Evolutionary conservation across 2,329 filamentous ascomycete genomes (phyloP).

Genomic region (Alternaria gaisen): DNA sequence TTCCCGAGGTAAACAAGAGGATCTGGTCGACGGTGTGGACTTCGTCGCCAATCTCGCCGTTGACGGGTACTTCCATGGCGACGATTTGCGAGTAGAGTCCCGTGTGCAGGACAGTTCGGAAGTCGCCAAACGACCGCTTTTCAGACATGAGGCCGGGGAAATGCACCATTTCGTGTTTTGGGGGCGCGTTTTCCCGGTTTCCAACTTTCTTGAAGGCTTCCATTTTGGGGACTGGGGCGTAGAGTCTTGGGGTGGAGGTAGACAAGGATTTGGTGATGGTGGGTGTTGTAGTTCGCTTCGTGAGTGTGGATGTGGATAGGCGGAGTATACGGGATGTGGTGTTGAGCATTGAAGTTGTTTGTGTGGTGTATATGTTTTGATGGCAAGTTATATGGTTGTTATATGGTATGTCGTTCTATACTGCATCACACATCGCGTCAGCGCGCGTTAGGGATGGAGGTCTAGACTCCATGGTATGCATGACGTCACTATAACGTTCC

Average conservation of each 20-base stretch:
- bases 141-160: conserved; percentile 65
- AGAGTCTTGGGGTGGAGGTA: neutral
- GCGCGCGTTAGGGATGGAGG: conserved; percentile 10
- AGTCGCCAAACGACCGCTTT: conserved; percentile 65
- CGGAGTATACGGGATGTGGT: conserved; percentile 26
- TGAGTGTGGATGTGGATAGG: conserved; percentile 5
- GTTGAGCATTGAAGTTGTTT: conserved; percentile 34
- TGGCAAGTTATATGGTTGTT: neutral
- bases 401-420: conserved; percentile 4
- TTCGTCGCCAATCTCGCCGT: conserved; percentile 73
- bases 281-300: neutral
- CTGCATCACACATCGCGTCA: conserved; percentile 5
- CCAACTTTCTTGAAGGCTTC: conserved; percentile 38
- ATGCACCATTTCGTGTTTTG: conserved; percentile 64
- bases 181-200: conserved; percentile 38
- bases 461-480: conserved; percentile 8
- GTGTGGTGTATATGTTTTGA: neutral
- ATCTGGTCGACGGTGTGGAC: conserved; percentile 71
- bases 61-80: conserved; percentile 70
- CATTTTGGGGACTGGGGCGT: conserved; percentile 20
- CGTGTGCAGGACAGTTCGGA: conserved; percentile 69
- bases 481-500: conserved; percentile 24
- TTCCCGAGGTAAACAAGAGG: conserved; percentile 69
- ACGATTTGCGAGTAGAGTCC: conserved; percentile 70
- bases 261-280: conserved; percentile 9